Evolutionary conservation across 2,329 filamentous ascomycete species (phyloP).

Genomic region (Bipolaris bicolor): DNA sequence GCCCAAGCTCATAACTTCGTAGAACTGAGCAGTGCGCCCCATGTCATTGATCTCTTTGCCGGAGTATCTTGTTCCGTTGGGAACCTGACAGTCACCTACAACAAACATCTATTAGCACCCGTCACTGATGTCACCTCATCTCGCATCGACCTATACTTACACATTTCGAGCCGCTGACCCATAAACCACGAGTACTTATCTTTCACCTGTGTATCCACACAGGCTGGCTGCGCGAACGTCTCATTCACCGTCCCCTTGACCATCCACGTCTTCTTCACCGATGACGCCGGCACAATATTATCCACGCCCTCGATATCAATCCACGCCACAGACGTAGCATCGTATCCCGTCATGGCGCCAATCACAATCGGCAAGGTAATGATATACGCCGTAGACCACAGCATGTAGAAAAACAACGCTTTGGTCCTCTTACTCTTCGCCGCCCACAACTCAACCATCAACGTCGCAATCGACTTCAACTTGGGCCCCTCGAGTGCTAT

Average conservation of each 20-base stretch:
- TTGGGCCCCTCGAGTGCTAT: conserved; percentile 39
- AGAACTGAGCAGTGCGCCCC: too few relatives aligned
- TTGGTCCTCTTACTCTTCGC: conserved; percentile 30
- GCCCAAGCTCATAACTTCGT: too few relatives aligned
- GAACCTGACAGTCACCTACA: conserved; percentile 29
- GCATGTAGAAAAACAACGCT: conserved; percentile 38
- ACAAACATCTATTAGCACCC: not conserved
- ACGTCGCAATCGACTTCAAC: conserved; percentile 29
- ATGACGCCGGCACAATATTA: conserved; percentile 35
- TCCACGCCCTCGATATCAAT: conserved; percentile 31
- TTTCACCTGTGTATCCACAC: not conserved
- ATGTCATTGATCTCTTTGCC: not conserved
- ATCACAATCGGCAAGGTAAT: conserved; percentile 42
- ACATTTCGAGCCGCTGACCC: not conserved
- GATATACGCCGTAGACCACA: conserved; percentile 40
- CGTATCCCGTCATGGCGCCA: conserved; percentile 49
- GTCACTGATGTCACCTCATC: too few relatives aligned
- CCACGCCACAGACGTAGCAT: conserved; percentile 36
- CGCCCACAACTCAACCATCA: conserved; percentile 35
- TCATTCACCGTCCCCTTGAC: conserved; percentile 19
- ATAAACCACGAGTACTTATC: not conserved
- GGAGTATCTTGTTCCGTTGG: conserved; percentile 28
- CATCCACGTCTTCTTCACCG: conserved; percentile 11
- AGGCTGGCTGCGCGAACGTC: conserved; percentile 20
- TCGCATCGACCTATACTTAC: not conserved